Base-by-base conservation (phyloP, 2,329 filamentous ascomycete genomes). In the Penicillium sp. region DNA sequence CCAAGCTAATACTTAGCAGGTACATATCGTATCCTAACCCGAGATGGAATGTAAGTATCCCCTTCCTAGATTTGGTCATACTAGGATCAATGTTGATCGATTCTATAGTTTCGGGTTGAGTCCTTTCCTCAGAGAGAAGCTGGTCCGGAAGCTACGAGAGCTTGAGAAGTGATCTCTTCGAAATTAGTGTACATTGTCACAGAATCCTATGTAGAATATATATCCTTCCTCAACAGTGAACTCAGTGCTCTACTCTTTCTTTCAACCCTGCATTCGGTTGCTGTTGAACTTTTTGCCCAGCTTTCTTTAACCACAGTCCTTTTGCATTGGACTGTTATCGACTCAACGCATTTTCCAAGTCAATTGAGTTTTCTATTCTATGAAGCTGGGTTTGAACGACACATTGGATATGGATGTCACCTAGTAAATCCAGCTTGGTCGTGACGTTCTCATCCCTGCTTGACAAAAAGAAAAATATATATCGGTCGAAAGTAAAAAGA, bases 11-110 rank as follows among this genome's bases (percentile, higher is more conserved):
- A 6, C 17, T n/a, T n/a, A 28, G 33, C 41, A 72, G 70, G 72
- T 21, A 83, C 79, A n/a, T 83, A 83, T 69, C 69, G 81, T 44
- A 66, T 80, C 37, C 68, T 80, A 15, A 84, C 81, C 22, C 71
- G 76, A 26, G 78, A 83, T 60, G 81, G 81, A 48, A 76, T 83
- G 65, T 77, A 64, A 68, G 75, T 73, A 12, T 17, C 6, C 33
- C 19, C n/a, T 13, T 34, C n/a, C 22, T 22, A 4, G 9, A 7
- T 12, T 19, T 4, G 3, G 5, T 6, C 19, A 17, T 19, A 13
- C 7, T 54, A 7, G 9, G 43, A 35, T 24, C 31, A 26, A 44
- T 56, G 42, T 60, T 69, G 47, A 69, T 49, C 6, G 28, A 3
- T 35, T n/a, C 3, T 38, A 35, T 53, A 75, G 74, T 53, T 66